phyloP scores from a whole-genome alignment of 768 basidiomycete genomes.

The Termitomyces bulborhizus region DNA sequence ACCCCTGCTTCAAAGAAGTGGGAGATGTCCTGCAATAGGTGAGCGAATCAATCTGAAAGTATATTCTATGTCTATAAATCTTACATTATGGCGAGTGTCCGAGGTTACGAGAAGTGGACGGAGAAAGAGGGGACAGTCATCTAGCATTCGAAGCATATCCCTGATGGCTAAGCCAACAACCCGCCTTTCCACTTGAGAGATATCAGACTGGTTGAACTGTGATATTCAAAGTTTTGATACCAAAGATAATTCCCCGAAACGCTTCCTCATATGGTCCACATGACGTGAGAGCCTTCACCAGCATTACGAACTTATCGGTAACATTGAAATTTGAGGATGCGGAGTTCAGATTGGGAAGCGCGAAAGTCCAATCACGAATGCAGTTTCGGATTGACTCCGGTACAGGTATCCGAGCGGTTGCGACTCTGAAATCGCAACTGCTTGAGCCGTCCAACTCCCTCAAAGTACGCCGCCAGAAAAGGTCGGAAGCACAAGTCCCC shows the following conservation, averaged over 20 bases:
- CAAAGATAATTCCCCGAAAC: conserved; percentile 64
- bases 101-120: conserved; percentile 46
- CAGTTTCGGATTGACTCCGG: conserved; percentile 25
- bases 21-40: conserved; percentile 34
- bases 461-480: conserved; percentile 58
- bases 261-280: conserved; percentile 45
- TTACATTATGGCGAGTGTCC: conserved; percentile 22
- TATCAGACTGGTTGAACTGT: conserved; percentile 4
- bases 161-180: conserved; percentile 50
- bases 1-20: conserved; percentile 46
- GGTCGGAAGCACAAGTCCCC: conserved; percentile 63
- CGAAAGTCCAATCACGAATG: conserved; percentile 57
- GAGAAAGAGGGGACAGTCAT: conserved; percentile 45
- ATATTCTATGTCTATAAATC: background rate
- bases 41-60: background rate
- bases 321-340: conserved; percentile 60
- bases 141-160: conserved; percentile 51
- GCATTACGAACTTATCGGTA: conserved; percentile 56
- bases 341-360: conserved; percentile 55
- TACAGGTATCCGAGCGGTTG: conserved; percentile 18
- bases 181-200: conserved; percentile 42
- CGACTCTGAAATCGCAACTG: conserved; percentile 30
- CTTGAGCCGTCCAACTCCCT: conserved; percentile 33
- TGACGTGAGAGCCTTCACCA: conserved; percentile 54
- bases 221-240: conserved; percentile 28